A percentile compares a stretch with the other conserved stretches of the same genome.
Evolutionary conservation across 1,284 basidiomycete genomes (phyloP).

Genomic region (Inonotus obliquus): DNA sequence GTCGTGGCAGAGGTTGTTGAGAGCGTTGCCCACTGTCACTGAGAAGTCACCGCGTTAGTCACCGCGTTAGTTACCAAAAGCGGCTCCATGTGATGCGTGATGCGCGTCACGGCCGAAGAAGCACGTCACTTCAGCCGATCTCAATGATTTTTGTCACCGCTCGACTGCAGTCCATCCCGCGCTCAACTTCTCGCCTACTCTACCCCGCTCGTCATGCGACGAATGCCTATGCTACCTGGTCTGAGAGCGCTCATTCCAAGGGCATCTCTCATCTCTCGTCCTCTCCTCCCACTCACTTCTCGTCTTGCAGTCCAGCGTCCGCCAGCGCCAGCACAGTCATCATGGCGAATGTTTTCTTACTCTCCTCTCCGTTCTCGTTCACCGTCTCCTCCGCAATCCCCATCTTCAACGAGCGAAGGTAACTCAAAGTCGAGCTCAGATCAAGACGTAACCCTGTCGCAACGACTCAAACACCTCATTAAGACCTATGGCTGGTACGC

Average conservation of each 20-base stretch:
- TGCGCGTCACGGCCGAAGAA: background rate
- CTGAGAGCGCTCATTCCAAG: conserved; percentile 32
- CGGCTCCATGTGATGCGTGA: background rate
- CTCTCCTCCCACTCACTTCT: conserved; percentile 35
- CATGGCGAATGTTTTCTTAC: conserved; percentile 15
- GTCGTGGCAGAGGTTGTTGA: background rate
- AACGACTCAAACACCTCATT: conserved; percentile 81
- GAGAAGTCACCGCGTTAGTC: too few relatives aligned
- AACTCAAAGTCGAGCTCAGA: conserved; percentile 29
- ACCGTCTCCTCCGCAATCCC: conserved; percentile 1
- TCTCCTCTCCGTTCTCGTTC: conserved; percentile 2
- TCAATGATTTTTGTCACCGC: too few relatives aligned
- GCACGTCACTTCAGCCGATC: background rate
- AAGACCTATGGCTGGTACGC: conserved; percentile 94
- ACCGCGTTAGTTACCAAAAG: background rate
- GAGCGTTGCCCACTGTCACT: background rate
- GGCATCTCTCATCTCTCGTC: conserved; percentile 29
- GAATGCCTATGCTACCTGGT: conserved; percentile 12
- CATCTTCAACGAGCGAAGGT: conserved; percentile 22
- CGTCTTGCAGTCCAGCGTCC: conserved; percentile 24
- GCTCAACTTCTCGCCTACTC: too few relatives aligned
- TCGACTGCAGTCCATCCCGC: too few relatives aligned
- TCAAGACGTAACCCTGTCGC: conserved; percentile 52
- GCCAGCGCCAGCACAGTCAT: conserved; percentile 11
- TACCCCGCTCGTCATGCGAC: background rate